A percentile compares a stretch with the other conserved stretches of the same genome.
Conservation (phyloP, 2,329 filamentous ascomycete species). For the Talaromyces sp. region DNA sequence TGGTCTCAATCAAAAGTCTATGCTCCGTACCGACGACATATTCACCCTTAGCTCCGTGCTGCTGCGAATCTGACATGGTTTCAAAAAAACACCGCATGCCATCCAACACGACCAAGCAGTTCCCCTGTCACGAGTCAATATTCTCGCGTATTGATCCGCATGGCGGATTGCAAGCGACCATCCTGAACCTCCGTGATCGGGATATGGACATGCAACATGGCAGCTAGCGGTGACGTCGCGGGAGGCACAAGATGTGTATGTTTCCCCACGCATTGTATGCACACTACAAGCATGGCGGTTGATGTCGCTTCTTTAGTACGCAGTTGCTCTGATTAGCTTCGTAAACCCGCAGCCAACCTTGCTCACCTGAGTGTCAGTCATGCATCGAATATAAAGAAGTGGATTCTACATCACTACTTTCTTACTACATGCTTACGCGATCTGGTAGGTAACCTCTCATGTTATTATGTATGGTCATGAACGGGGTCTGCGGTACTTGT, state of each 20-base stretch:
- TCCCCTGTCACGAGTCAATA: not conserved
- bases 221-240: slow-evolving; percentile 11
- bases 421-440: slow-evolving; percentile 2
- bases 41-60: not conserved
- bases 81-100: not conserved
- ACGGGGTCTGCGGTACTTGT: not conserved
- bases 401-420: not conserved
- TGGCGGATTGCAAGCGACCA: not conserved
- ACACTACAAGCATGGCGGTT: slow-evolving; percentile 9
- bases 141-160: not conserved
- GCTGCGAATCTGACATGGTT: not conserved
- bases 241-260: slow-evolving; percentile 2
- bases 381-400: slow-evolving; percentile 7
- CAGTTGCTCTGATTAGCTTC: not conserved
- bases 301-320: slow-evolving; percentile 8
- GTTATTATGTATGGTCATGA: not conserved
- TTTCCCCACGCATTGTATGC: slow-evolving; percentile 9
- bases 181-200: slow-evolving; percentile 3
- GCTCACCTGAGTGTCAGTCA: slow-evolving; percentile 15
- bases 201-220: not conserved
- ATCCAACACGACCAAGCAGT: not conserved
- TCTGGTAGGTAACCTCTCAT: not conserved
- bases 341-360: slow-evolving; percentile 10
- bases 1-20: not conserved
- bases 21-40: not conserved